phyloP scores from a whole-genome alignment of 495 filamentous ascomycete species.

The Hypoxylon rickii region DNA sequence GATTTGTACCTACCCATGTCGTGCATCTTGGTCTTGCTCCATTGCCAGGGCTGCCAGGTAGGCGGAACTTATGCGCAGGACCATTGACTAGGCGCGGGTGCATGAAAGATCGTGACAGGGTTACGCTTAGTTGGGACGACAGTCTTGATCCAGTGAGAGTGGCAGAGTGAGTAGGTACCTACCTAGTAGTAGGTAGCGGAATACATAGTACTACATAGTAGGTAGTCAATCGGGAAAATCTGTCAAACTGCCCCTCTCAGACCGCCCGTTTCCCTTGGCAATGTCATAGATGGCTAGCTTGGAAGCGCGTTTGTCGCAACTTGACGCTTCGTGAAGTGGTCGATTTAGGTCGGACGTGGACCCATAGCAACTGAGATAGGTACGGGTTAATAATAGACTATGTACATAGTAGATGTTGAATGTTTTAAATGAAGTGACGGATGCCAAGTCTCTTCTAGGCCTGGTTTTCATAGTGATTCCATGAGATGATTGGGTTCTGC shows the following conservation, averaged over 20 bases:
- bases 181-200: too few species aligned
- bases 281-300: too few species aligned
- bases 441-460: constrained; percentile 23
- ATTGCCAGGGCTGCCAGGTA: not conserved
- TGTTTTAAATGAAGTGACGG: constrained; percentile 5
- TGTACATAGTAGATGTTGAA: constrained; percentile 9
- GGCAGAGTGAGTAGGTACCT: too few species aligned
- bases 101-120: constrained; percentile 34
- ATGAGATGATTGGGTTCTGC: constrained; percentile 6
- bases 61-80: too few species aligned
- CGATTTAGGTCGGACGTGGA: constrained; percentile 1
- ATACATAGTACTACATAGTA: too few species aligned
- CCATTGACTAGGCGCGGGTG: constrained; percentile 36
- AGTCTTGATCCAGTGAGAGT: not conserved
- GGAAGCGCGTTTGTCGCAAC: constrained; percentile 2
- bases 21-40: constrained; percentile 9
- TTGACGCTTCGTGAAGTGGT: constrained; percentile 6
- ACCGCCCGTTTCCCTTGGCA: constrained; percentile 9
- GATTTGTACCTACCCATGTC: constrained; percentile 14
- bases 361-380: not conserved
- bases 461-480: constrained; percentile 1
- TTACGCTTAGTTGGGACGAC: constrained; percentile 14
- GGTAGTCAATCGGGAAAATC: too few species aligned
- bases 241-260: constrained; percentile 5
- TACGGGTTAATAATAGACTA: constrained; percentile 22